These are phyloP conservation scores for Pseudogymnoascus pannorum DNA, from an alignment of 2,329 filamentous ascomycete species.

Conservation along the genomic window DNA sequence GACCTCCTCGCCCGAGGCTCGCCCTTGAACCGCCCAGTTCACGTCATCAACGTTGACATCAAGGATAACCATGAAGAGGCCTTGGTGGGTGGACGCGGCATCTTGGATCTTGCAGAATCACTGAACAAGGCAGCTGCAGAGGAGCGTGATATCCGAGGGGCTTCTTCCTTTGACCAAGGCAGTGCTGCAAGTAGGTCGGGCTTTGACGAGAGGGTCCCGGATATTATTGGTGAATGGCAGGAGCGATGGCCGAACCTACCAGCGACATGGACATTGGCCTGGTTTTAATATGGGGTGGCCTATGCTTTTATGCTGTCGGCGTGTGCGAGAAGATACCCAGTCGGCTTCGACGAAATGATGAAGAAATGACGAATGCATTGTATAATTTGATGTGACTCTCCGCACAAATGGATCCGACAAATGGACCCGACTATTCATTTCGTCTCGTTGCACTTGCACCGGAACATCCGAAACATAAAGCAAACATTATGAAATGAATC, in stretches of 20 bases:
- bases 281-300: constrained; percentile 56
- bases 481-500: background rate
- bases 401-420: background rate
- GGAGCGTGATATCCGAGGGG: constrained; percentile 62
- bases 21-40: constrained; percentile 83
- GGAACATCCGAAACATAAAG: background rate
- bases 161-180: constrained; percentile 61
- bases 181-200: constrained; percentile 59
- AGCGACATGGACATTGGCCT: constrained; percentile 88
- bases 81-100: constrained; percentile 79
- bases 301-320: background rate
- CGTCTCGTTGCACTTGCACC: background rate
- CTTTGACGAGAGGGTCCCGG: constrained; percentile 90
- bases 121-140: constrained; percentile 74
- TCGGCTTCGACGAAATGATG: background rate
- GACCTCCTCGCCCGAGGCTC: constrained; percentile 81
- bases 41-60: constrained; percentile 98
- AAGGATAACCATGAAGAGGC: constrained; percentile 98
- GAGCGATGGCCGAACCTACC: constrained; percentile 89
- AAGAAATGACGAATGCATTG: constrained; percentile 17
- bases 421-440: too few species aligned
- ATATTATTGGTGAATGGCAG: constrained; percentile 88
- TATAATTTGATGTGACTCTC: constrained; percentile 1
- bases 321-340: background rate
- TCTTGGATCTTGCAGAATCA: constrained; percentile 80